Base-by-base conservation (phyloP, 1,284 basidiomycete genomes). In the Pisolithus thermaeus region DNA sequence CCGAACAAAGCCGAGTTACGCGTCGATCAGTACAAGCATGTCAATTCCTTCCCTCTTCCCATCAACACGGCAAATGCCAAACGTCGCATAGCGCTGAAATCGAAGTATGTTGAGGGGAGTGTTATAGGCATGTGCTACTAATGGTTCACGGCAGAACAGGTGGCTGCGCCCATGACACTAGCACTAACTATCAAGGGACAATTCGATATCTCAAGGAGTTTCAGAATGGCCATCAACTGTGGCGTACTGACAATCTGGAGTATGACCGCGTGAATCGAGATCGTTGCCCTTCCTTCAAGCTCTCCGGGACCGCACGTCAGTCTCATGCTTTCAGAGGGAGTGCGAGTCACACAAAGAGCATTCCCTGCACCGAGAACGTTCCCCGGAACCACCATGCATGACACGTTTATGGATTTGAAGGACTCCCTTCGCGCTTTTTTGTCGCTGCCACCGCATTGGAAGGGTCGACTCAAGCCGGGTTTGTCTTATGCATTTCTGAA, bases 31-130 rank as follows among this genome's bases (percentile, higher is more conserved):
- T 54, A 63, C 41, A 23, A 38, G 8, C 53, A 64, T 48, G 46
- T 23, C 20, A 32, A 61, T 6, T 1, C 6, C 8, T 65, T 68
- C 25, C 66, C 63, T n/a, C 47, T 67, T 42, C 72, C 73, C 3
- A 61, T 79, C 12, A 59, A 69, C 37, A 60, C 59, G 8, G 49
- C 50, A n/a, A 62, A 61, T 18, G 47, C 61, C 2, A 78, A 67
- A 56, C 51, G 75, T 3, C 70, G 75, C 7, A 59, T 81, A 28
- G 79, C 78, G 6, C 71, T 80, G 28, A 76, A 74, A 55, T 81
- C 78, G 3, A 67, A 60, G 18, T 81, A 76, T 54, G 67, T 81
- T 9, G 79, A 83, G 68, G 80, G 80, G 37, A 12, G 9, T 6
- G n/a, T 14, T 40, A 7, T 12, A 20, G 14, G 22, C 23, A 16